A percentile compares a stretch with the other conserved stretches of the same genome.
phyloP scores from a whole-genome alignment of 768 basidiomycete species.

The Termitomyces sp. region DNA sequence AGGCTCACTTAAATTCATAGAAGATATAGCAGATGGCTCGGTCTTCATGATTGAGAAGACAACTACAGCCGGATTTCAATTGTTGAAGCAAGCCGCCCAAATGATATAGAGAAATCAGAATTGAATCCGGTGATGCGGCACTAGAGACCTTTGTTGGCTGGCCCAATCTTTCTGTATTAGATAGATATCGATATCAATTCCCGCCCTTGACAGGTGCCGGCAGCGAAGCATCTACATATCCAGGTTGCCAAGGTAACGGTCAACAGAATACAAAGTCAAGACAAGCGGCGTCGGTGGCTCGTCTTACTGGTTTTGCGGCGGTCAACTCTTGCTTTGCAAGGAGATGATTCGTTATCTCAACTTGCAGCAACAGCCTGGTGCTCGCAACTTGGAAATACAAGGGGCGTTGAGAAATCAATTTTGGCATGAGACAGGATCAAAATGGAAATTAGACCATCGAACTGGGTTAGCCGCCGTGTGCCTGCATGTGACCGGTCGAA shows the following conservation, averaged over 20 bases:
- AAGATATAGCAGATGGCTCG: too few relatives aligned
- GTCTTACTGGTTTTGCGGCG: not conserved
- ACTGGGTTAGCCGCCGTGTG: conserved; percentile 1
- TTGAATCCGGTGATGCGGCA: not conserved
- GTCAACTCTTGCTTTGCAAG: not conserved
- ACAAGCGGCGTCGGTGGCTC: not conserved
- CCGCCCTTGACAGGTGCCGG: not conserved
- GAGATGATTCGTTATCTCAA: not conserved
- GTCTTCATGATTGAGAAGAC: too few relatives aligned
- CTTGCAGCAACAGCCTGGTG: not conserved
- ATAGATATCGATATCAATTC: not conserved
- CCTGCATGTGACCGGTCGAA: conserved; percentile 5
- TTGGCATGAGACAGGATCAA: not conserved
- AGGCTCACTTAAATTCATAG: not conserved
- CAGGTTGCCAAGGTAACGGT: conserved; percentile 4
- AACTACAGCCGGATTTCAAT: not conserved
- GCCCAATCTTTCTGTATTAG: not conserved
- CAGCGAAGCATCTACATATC: not conserved
- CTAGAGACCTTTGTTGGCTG: too few relatives aligned
- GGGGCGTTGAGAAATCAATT: not conserved
- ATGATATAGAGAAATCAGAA: not conserved
- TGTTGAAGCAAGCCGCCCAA: not conserved
- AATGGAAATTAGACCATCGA: not conserved
- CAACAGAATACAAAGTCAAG: not conserved
- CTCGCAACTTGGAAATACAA: not conserved